phyloP scores from a whole-genome alignment of 1,284 basidiomycete species.

The Filobasidium uniguttulatum region DNA sequence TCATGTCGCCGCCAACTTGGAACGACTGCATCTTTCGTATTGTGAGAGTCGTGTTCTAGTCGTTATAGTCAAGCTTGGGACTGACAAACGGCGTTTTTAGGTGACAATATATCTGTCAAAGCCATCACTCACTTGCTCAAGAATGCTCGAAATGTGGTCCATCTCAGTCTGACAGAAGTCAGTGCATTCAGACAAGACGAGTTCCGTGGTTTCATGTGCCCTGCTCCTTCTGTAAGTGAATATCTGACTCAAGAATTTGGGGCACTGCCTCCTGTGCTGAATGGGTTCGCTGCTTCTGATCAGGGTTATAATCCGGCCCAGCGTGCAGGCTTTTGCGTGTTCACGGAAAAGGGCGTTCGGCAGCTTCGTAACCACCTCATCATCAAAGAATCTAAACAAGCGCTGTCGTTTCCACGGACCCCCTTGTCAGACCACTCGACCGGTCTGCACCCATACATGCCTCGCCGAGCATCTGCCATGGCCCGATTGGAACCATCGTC shows the following conservation, averaged over 20 bases:
- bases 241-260: background rate
- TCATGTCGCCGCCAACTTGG: conserved; percentile 59
- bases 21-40: conserved; percentile 92
- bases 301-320: conserved; percentile 88
- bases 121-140: conserved; percentile 84
- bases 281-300: background rate
- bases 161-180: conserved; percentile 92
- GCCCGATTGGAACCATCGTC: background rate
- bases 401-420: background rate
- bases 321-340: conserved; percentile 89
- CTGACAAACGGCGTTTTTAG: background rate
- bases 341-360: conserved; percentile 77
- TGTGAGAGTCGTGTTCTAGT: conserved; percentile 30
- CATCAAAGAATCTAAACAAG: conserved; percentile 12
- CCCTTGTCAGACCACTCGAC: too few species aligned
- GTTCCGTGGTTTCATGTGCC: conserved; percentile 77
- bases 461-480: background rate
- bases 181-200: conserved; percentile 74
- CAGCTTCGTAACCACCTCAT: conserved; percentile 64
- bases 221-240: conserved; percentile 63
- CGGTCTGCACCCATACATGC: too few species aligned
- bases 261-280: background rate
- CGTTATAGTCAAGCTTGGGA: background rate
- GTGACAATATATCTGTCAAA: conserved; percentile 83
- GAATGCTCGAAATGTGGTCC: conserved; percentile 74